Evolutionary conservation across 805 yeast genomes (phyloP).

Genomic region (Hanseniaspora meyeri): DNA sequence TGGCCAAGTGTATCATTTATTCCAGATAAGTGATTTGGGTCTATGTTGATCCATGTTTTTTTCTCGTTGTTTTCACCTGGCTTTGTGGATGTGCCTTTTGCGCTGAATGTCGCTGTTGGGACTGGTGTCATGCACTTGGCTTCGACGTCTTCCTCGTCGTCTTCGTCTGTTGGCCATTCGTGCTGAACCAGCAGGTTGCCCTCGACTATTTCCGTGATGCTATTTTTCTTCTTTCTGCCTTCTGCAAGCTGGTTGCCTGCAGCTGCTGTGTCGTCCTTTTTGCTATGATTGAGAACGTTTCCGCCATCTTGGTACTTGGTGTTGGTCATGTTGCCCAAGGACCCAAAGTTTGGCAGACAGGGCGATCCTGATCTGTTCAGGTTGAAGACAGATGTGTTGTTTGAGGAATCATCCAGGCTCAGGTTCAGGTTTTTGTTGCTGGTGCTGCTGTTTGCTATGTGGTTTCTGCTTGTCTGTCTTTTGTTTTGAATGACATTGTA

Average conservation of each 20-base stretch:
- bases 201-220: not conserved
- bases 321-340: not conserved
- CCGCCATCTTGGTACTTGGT: not conserved
- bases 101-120: not conserved
- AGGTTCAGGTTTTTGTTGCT: not conserved
- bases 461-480: not conserved
- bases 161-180: not conserved
- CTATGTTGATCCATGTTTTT: not conserved
- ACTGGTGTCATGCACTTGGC: not conserved
- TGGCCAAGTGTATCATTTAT: not conserved
- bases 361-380: conserved; percentile 2
- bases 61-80: not conserved
- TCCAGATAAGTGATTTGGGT: not conserved
- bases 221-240: not conserved
- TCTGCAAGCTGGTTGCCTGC: not conserved
- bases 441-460: not conserved
- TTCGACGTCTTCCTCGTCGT: not conserved
- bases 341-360: conserved; percentile 1
- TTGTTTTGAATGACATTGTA: conserved; percentile 6
- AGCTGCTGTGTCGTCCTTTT: no score
- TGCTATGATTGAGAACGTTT: no score
- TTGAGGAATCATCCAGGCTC: not conserved
- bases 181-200: conserved; percentile 7
- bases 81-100: not conserved
- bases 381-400: not conserved